Percentiles rank a stretch among this genome's conserved stretches.
phyloP scores from a whole-genome alignment of 2,329 filamentous ascomycete genomes.

The Monilinia vaccinii-corymbosi region DNA sequence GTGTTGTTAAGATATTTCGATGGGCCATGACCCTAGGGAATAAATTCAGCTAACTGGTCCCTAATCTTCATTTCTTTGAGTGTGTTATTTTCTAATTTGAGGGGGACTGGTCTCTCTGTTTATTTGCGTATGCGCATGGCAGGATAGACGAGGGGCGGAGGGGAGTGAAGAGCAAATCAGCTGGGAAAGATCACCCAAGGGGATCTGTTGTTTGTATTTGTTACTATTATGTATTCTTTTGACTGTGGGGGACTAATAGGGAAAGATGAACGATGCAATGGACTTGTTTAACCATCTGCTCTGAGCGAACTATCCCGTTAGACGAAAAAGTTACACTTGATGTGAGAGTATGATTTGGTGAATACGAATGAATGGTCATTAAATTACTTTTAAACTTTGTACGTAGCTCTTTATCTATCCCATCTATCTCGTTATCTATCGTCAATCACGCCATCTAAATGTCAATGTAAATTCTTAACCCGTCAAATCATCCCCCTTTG shows the following conservation, averaged over 20 bases:
- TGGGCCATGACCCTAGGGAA: neutral
- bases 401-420: neutral
- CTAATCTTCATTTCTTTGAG: neutral
- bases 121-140: neutral
- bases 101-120: neutral
- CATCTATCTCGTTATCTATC: neutral
- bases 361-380: neutral
- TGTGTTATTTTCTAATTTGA: neutral
- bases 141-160: neutral
- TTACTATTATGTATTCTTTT: neutral
- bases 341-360: neutral
- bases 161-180: neutral
- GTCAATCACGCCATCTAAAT: neutral
- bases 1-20: neutral
- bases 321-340: too few relatives aligned
- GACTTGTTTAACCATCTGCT: neutral
- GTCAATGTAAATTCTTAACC: neutral
- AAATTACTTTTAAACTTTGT: neutral
- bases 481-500: neutral
- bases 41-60: neutral
- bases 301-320: too few relatives aligned
- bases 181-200: neutral
- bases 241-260: neutral
- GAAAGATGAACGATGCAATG: neutral
- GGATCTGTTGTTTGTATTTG: neutral